A percentile compares a stretch with the other conserved stretches of the same genome.
Evolutionary conservation across 106 monocot species (phyloP).

Genomic region (Allium sativum): DNA sequence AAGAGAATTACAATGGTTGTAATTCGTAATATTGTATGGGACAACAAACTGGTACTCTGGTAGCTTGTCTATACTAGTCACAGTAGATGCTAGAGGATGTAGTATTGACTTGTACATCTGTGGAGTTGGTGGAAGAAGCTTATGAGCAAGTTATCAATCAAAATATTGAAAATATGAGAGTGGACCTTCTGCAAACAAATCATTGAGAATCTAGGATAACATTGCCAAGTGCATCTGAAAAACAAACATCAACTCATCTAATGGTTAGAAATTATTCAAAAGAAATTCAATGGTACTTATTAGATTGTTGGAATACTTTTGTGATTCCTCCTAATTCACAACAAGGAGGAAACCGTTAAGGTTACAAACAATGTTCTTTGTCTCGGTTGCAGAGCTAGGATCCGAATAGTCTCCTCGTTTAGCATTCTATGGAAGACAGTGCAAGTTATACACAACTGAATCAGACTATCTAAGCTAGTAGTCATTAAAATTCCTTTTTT

Average conservation of each 20-base stretch:
- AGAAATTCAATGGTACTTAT: neutral
- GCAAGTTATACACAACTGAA: too few relatives aligned
- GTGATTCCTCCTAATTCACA: too few relatives aligned
- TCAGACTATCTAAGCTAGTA: too few relatives aligned
- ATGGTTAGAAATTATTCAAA: neutral
- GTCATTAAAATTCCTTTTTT: too few relatives aligned
- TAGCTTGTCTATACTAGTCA: slow-evolving; percentile 4
- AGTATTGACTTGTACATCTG: slow-evolving; percentile 3
- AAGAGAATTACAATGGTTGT: too few relatives aligned
- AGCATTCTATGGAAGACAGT: too few relatives aligned
- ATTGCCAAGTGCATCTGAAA: neutral
- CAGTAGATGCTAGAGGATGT: neutral
- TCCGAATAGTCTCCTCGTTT: too few relatives aligned
- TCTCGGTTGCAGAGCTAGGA: too few relatives aligned
- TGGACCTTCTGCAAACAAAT: neutral
- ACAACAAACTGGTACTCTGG: neutral
- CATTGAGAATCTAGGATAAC: slow-evolving; percentile 2
- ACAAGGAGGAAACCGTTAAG: too few relatives aligned
- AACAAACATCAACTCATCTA: neutral
- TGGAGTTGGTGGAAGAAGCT: neutral
- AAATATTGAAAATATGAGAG: neutral
- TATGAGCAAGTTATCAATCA: neutral
- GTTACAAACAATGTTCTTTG: too few relatives aligned
- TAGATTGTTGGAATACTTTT: too few relatives aligned
- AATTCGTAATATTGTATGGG: too few relatives aligned